Conservation (phyloP, 2,329 filamentous ascomycete species). For the Aspergillus oerlinghausenensis region DNA sequence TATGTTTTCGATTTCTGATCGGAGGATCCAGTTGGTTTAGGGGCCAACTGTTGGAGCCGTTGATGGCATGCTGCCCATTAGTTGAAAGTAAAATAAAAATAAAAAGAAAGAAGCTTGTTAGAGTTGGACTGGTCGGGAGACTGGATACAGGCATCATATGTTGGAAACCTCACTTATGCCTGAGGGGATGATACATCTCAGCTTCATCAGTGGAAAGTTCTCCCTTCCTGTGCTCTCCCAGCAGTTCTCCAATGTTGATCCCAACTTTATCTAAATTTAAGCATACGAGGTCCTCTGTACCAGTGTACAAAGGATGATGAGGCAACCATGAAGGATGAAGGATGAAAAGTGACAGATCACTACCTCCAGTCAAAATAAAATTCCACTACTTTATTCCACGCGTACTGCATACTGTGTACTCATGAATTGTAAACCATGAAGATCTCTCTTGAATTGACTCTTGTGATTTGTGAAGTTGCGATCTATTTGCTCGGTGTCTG, state of each 20-base stretch:
- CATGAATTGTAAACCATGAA: neutral
- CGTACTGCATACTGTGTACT: neutral
- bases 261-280: neutral
- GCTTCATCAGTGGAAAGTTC: neutral
- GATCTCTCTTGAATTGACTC: neutral
- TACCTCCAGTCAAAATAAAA: neutral
- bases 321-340: neutral
- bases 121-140: neutral
- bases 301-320: neutral
- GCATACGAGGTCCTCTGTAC: neutral
- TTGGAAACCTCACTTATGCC: neutral
- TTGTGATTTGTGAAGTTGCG: neutral
- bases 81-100: neutral
- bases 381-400: neutral
- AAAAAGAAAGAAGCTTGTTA: neutral
- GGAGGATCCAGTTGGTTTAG: neutral
- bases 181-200: neutral
- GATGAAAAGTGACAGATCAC: neutral
- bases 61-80: constrained; percentile 5
- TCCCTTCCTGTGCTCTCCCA: neutral
- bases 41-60: neutral
- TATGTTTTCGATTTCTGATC: neutral
- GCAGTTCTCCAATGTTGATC: neutral
- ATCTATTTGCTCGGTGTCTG: neutral
- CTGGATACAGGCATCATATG: neutral